Evolutionary conservation across 2,329 filamentous ascomycete species (phyloP).

Genomic region (Penicillium polonicum): DNA sequence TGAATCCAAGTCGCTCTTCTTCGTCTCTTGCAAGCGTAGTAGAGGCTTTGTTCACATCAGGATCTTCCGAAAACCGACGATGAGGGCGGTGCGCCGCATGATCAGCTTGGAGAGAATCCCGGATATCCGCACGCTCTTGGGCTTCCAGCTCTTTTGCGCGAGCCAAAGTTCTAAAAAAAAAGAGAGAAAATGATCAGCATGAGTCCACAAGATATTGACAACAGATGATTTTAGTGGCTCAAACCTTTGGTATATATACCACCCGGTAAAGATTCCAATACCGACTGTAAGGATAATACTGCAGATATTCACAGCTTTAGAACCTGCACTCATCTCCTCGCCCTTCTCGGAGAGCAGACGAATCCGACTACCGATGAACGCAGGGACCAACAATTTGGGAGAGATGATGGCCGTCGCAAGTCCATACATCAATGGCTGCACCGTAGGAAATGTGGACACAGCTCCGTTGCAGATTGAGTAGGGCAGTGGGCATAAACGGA

Average conservation of each 20-base stretch:
- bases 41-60: constrained; percentile 41
- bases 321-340: constrained; percentile 75
- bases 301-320: constrained; percentile 79
- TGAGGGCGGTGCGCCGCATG: constrained; percentile 37
- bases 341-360: constrained; percentile 79
- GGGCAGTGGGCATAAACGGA: constrained; percentile 86
- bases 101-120: constrained; percentile 35
- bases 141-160: constrained; percentile 51
- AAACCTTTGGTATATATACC: constrained; percentile 74
- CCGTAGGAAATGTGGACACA: constrained; percentile 87
- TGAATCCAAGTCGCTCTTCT: constrained; percentile 44
- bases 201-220: neutral
- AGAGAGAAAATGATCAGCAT: neutral
- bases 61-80: constrained; percentile 40
- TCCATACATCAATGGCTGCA: constrained; percentile 72
- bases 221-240: constrained; percentile 9
- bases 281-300: constrained; percentile 71
- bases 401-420: constrained; percentile 77
- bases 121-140: constrained; percentile 45
- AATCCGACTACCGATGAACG: constrained; percentile 85
- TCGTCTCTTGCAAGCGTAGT: constrained; percentile 44
- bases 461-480: constrained; percentile 94
- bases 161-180: constrained; percentile 44
- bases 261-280: constrained; percentile 73
- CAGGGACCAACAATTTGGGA: constrained; percentile 86